These are phyloP conservation scores for Acanthamoeba comandoni DNA, from an alignment of 208 protist species.

Conservation along the genomic window DNA sequence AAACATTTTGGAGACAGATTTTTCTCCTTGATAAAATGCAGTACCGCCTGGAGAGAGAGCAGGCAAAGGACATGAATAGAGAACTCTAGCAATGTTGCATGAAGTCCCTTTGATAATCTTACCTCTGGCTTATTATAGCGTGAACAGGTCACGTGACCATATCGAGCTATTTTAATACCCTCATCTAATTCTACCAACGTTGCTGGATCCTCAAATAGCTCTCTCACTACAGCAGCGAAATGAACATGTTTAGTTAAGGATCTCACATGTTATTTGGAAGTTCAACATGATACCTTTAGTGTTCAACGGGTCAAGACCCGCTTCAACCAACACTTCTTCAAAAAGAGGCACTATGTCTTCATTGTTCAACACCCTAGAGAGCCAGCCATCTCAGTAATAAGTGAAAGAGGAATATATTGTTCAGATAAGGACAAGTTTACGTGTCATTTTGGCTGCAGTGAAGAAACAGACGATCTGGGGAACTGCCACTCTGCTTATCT, in stretches of 20 bases:
- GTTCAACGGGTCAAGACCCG: not conserved
- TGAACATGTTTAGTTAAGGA: not conserved
- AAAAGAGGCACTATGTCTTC: not conserved
- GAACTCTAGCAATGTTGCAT: not conserved
- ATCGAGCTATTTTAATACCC: constrained; percentile 45
- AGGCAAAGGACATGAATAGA: not conserved
- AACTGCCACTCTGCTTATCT: too few species aligned
- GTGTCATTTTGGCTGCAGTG: too few species aligned
- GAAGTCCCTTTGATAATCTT: constrained; percentile 1
- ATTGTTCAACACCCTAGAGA: constrained; percentile 23
- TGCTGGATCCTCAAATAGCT: constrained; percentile 49
- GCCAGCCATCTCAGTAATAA: too few species aligned
- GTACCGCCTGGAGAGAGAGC: constrained; percentile 19
- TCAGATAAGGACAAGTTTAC: too few species aligned
- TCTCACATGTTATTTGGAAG: not conserved
- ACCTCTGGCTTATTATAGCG: constrained; percentile 4
- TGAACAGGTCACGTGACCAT: constrained; percentile 9
- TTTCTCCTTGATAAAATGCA: constrained; percentile 15
- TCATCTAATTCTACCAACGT: constrained; percentile 4
- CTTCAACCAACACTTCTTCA: constrained; percentile 11
- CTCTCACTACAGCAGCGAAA: not conserved
- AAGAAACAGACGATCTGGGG: too few species aligned
- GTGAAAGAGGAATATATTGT: too few species aligned
- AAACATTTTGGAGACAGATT: not conserved
- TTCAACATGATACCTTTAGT: constrained; percentile 2